A percentile compares a stretch with the other conserved stretches of the same genome.
phyloP scores from a whole-genome alignment of 768 basidiomycete genomes.

The Tricholoma flavovirens region DNA sequence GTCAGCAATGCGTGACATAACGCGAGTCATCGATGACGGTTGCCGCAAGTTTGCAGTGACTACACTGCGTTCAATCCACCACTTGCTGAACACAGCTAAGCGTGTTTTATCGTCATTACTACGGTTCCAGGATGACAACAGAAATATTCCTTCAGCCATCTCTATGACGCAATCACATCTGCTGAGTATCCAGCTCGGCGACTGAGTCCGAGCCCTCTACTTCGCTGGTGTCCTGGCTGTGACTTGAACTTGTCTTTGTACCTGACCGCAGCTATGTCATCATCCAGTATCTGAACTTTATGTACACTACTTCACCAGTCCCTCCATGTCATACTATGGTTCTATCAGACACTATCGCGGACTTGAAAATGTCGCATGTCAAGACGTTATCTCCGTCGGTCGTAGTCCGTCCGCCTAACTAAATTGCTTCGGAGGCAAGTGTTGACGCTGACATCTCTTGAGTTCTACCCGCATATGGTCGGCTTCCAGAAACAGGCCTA shows the following conservation, averaged over 20 bases:
- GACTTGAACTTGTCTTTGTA: neutral
- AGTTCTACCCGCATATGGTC: neutral
- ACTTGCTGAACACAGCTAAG: too few relatives aligned
- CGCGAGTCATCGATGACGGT: too few relatives aligned
- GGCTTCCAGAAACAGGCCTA: neutral
- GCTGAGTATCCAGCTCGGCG: too few relatives aligned
- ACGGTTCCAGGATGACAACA: too few relatives aligned
- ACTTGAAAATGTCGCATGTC: neutral
- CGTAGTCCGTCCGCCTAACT: neutral
- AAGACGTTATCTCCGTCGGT: neutral
- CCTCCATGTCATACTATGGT: too few relatives aligned
- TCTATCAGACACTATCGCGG: neutral
- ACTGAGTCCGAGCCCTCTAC: too few relatives aligned
- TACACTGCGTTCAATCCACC: too few relatives aligned
- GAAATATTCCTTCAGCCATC: too few relatives aligned
- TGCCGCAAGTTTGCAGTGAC: too few relatives aligned
- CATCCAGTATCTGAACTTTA: neutral
- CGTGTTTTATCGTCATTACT: too few relatives aligned
- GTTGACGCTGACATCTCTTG: neutral
- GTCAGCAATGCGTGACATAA: neutral
- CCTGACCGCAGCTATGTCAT: neutral
- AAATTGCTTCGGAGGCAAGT: neutral
- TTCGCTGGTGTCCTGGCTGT: neutral
- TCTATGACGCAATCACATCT: too few relatives aligned
- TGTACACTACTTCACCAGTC: too few relatives aligned